Conservation (phyloP, 441 rosid genomes). For the Adansonia gregorii region DNA sequence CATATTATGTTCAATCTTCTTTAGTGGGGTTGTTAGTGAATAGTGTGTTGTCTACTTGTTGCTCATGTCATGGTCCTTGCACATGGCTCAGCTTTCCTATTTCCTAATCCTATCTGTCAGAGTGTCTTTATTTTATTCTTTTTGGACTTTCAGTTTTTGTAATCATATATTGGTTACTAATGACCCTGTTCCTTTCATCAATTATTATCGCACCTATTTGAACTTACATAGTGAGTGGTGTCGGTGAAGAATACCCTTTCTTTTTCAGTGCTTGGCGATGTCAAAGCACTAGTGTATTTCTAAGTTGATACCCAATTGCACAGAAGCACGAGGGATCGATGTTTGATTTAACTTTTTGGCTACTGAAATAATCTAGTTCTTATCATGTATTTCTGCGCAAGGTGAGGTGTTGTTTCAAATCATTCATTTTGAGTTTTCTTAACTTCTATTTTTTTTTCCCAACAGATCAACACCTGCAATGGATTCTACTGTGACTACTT, state of each 20-base stretch:
- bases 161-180: background rate
- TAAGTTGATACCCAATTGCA: conserved; percentile 22
- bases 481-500: conserved; percentile 97
- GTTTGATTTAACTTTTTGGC: conserved; percentile 24
- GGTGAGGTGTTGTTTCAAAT: conserved; percentile 20
- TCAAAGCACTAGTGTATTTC: conserved; percentile 17
- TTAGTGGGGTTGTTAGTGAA: conserved; percentile 38
- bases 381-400: background rate
- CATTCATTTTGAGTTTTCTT: conserved; percentile 17
- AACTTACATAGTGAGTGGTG: background rate
- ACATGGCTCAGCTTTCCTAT: conserved; percentile 42
- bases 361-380: conserved; percentile 26
- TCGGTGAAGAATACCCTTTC: conserved; percentile 22
- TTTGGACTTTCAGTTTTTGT: conserved; percentile 24
- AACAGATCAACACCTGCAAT: conserved; percentile 91
- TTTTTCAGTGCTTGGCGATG: conserved; percentile 9
- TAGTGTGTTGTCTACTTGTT: conserved; percentile 27
- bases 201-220: conserved; percentile 22
- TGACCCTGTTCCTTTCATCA: conserved; percentile 30
- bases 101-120: conserved; percentile 31
- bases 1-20: conserved; percentile 31
- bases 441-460: conserved; percentile 14
- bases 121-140: conserved; percentile 24
- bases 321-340: background rate
- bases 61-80: conserved; percentile 34